These are phyloP conservation scores for Fomitopsis pulvina DNA, from an alignment of 768 basidiomycete species.

Conservation along the genomic window DNA sequence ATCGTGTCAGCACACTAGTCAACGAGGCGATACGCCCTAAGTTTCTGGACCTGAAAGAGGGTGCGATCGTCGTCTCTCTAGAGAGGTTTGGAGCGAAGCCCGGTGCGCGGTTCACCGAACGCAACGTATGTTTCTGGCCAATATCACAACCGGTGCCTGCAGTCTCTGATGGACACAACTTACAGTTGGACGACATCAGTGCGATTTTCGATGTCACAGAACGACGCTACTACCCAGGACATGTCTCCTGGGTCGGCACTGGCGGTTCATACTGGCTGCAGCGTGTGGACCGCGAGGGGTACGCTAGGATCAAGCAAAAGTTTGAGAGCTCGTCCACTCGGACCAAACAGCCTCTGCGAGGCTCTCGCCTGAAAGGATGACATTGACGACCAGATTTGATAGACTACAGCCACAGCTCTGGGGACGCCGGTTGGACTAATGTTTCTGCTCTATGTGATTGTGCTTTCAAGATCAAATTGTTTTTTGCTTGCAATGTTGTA, in stretches of 20 bases:
- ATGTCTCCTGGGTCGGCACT: constrained; percentile 75
- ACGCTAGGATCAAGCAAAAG: constrained; percentile 49
- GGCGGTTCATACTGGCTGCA: constrained; percentile 72
- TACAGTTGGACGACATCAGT: constrained; percentile 68
- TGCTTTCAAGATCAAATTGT: too few relatives aligned
- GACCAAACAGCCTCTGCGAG: background rate
- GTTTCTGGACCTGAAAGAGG: constrained; percentile 92
- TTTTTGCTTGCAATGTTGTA: too few relatives aligned
- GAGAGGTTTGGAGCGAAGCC: constrained; percentile 66
- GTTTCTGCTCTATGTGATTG: too few relatives aligned
- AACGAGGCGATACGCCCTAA: constrained; percentile 84
- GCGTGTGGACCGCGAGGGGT: constrained; percentile 67
- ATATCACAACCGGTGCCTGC: background rate
- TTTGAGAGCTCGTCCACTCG: constrained; percentile 33
- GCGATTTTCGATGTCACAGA: constrained; percentile 78
- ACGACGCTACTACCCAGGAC: constrained; percentile 58
- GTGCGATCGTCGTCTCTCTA: constrained; percentile 83
- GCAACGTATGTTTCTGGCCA: constrained; percentile 42
- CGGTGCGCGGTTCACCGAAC: constrained; percentile 68
- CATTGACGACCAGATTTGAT: too few relatives aligned
- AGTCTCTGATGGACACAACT: background rate
- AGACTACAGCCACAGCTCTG: too few relatives aligned
- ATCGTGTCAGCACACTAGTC: constrained; percentile 44
- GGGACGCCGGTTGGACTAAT: too few relatives aligned
- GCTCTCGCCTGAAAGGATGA: background rate